Percentiles rank a stretch among this genome's conserved stretches.
phyloP scores from a whole-genome alignment of 192 early-diverging fungal species.

The Entrophospora sp. region DNA sequence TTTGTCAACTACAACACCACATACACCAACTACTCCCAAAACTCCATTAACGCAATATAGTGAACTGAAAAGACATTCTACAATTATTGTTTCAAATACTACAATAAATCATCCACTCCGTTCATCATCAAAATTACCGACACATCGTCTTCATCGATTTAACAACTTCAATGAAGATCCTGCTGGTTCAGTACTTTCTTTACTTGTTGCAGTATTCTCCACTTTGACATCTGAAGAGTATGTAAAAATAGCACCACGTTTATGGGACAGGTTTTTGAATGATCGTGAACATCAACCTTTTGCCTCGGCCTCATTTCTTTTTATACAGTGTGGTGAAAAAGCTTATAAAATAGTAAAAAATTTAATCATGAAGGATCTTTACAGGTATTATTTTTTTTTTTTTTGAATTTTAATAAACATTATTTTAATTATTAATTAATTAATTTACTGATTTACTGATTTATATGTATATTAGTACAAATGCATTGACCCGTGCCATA shows the following conservation, averaged over 20 bases:
- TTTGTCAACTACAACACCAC: neutral
- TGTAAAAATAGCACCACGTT: conserved; percentile 22
- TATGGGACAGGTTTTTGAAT: conserved; percentile 44
- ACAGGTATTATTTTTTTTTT: conserved; percentile 25
- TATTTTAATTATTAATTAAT: neutral
- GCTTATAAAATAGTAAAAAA: conserved; percentile 32
- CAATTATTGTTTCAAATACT: neutral
- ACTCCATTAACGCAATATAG: neutral
- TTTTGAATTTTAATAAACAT: neutral
- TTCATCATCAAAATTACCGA: neutral
- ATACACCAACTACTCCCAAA: neutral
- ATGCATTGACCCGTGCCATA: conserved; percentile 8
- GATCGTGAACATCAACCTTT: conserved; percentile 35
- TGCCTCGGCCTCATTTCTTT: conserved; percentile 40
- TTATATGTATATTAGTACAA: no score
- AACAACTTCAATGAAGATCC: neutral
- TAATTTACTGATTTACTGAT: neutral
- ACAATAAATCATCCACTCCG: neutral
- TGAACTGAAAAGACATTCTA: neutral
- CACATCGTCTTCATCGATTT: neutral
- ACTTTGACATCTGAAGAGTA: conserved; percentile 35
- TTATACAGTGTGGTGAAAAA: conserved; percentile 49
- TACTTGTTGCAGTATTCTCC: conserved; percentile 44
- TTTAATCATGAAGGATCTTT: conserved; percentile 36
- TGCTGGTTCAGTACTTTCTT: conserved; percentile 33